Evolutionary conservation across 2,329 filamentous ascomycete species (phyloP).

Genomic region (Acarospora socialis): DNA sequence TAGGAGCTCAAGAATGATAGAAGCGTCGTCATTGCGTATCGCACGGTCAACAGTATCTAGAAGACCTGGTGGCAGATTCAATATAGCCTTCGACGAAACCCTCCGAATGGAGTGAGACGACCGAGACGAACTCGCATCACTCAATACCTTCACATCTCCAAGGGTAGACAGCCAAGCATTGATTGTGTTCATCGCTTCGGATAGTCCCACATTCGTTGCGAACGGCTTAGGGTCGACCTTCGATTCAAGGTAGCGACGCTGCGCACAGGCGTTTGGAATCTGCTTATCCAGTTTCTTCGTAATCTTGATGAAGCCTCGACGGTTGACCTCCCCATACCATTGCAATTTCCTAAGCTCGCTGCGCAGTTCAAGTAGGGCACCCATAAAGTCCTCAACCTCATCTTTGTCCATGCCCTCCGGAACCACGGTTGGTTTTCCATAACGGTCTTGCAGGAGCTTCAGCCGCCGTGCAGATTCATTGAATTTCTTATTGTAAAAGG

Average conservation of each 20-base stretch:
- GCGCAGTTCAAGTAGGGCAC: conserved; percentile 74
- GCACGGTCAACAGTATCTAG: conserved; percentile 60
- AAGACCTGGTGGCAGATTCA: conserved; percentile 54
- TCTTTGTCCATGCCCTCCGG: conserved; percentile 66
- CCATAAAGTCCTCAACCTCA: conserved; percentile 82
- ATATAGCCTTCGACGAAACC: conserved; percentile 58
- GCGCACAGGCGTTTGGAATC: conserved; percentile 57
- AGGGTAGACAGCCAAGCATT: conserved; percentile 85
- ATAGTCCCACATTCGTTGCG: conserved; percentile 54
- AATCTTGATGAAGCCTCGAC: conserved; percentile 91
- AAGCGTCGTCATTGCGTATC: conserved; percentile 53
- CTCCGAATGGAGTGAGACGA: conserved; percentile 59
- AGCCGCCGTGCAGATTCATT: conserved; percentile 70
- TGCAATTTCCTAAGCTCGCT: conserved; percentile 80
- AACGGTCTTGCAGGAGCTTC: conserved; percentile 74
- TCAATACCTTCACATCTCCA: conserved; percentile 59
- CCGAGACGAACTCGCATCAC: conserved; percentile 59
- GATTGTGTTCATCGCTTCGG: conserved; percentile 49
- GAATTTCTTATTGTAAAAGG: conserved; percentile 94
- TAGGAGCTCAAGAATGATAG: conserved; percentile 32
- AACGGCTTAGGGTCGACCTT: conserved; percentile 85
- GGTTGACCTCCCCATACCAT: conserved; percentile 97
- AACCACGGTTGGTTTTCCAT: conserved; percentile 58
- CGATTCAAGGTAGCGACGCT: conserved; percentile 73
- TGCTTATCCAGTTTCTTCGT: conserved; percentile 99